Evolutionary conservation across 331 rosid species (phyloP).

Genomic region (Pyracantha coccinea): DNA sequence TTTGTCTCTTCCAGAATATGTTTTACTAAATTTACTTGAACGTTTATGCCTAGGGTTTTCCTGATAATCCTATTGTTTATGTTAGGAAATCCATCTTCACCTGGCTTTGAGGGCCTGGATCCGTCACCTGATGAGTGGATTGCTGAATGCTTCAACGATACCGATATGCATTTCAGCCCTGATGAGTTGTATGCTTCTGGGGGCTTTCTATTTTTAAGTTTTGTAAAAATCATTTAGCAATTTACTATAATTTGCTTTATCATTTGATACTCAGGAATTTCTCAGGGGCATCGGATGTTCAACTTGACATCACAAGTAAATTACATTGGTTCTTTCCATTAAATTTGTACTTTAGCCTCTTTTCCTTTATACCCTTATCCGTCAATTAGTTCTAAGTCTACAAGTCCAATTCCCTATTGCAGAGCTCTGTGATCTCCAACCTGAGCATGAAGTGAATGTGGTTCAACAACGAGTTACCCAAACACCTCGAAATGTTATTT

Average conservation of each 20-base stretch:
- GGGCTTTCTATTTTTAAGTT: neutral
- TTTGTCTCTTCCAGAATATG: constrained; percentile 24
- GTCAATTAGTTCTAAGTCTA: neutral
- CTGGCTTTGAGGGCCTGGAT: constrained; percentile 49
- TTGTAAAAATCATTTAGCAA: neutral
- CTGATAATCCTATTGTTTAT: constrained; percentile 15
- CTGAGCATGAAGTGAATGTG: constrained; percentile 35
- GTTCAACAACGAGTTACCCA: constrained; percentile 35
- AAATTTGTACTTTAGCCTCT: neutral
- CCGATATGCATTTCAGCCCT: constrained; percentile 59
- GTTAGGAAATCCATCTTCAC: constrained; percentile 43
- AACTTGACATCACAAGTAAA: constrained; percentile 53
- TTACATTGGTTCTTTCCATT: constrained; percentile 2
- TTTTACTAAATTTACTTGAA: neutral
- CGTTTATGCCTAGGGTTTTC: constrained; percentile 6
- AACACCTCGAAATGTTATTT: constrained; percentile 40
- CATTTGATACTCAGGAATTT: constrained; percentile 41
- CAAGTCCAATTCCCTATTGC: constrained; percentile 6
- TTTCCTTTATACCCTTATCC: neutral
- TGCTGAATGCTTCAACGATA: constrained; percentile 67
- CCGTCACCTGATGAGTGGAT: constrained; percentile 74
- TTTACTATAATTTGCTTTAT: constrained; percentile 15
- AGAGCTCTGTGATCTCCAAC: constrained; percentile 41
- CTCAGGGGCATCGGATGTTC: constrained; percentile 50
- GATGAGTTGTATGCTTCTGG: constrained; percentile 66